phyloP scores from a whole-genome alignment of 2,329 filamentous ascomycete species.

The Pyrenophora seminiperda region DNA sequence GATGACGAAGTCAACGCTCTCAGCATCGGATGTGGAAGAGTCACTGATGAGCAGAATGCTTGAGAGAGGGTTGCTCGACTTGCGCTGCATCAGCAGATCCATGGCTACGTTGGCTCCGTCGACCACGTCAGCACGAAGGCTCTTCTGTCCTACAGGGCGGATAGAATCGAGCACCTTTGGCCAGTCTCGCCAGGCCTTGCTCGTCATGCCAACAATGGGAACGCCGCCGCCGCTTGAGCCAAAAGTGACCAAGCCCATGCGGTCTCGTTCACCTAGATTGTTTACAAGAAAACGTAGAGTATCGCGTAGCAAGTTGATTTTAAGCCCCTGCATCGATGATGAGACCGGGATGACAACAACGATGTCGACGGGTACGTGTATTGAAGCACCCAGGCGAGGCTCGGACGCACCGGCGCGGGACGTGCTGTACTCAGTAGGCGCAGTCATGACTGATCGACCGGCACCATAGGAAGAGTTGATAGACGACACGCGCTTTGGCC shows the following conservation, averaged over 20 bases:
- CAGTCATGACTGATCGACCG: constrained; percentile 81
- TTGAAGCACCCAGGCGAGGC: constrained; percentile 57
- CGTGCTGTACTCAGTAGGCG: constrained; percentile 88
- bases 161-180: constrained; percentile 83
- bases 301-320: constrained; percentile 92
- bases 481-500: constrained; percentile 75
- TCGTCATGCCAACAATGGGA: constrained; percentile 96
- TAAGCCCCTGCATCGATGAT: constrained; percentile 98
- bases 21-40: constrained; percentile 89
- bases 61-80: constrained; percentile 92
- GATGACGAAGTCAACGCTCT: constrained; percentile 97
- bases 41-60: constrained; percentile 97
- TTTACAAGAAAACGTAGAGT: constrained; percentile 89
- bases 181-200: constrained; percentile 93
- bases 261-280: constrained; percentile 87
- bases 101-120: constrained; percentile 98
- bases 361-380: constrained; percentile 92
- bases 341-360: constrained; percentile 97
- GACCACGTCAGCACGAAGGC: constrained; percentile 91
- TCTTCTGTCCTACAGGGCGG: constrained; percentile 94
- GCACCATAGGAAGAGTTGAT: constrained; percentile 83
- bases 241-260: constrained; percentile 97
- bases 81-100: constrained; percentile 97
- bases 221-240: constrained; percentile 92
- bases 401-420: constrained; percentile 54